Evolutionary conservation across 805 yeast genomes (phyloP).

Genomic region (Osmozyma mogii): DNA sequence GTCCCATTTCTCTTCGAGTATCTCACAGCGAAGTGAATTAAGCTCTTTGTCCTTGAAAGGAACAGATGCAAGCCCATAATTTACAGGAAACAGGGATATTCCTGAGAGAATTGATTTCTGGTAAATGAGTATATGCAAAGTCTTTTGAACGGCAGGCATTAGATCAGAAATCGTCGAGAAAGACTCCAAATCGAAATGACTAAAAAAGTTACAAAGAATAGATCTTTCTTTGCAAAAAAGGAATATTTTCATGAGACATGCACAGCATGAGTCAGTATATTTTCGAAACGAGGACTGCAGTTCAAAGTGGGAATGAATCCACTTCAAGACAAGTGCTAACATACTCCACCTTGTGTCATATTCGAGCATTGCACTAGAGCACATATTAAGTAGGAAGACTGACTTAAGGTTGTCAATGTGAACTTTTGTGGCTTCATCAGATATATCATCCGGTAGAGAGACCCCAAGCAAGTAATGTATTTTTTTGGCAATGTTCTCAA

Average conservation of each 20-base stretch:
- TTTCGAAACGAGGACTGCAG: conserved; percentile 1
- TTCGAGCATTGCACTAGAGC: conserved; percentile 21
- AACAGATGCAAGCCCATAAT: conserved; percentile 2
- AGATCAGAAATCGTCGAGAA: neutral
- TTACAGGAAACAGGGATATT: neutral
- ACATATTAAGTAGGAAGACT: conserved; percentile 21
- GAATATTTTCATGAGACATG: conserved; percentile 18
- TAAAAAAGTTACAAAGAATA: conserved; percentile 14
- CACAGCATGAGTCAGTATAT: conserved; percentile 4
- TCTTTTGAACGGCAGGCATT: conserved; percentile 7
- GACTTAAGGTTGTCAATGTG: conserved; percentile 20
- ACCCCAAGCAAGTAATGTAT: conserved; percentile 3
- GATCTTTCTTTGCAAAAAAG: conserved; percentile 16
- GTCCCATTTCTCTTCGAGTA: conserved; percentile 1
- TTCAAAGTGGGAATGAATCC: conserved; percentile 17
- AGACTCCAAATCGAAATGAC: conserved; percentile 11
- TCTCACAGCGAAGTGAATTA: conserved; percentile 4
- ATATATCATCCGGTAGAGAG: no score
- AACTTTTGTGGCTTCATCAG: conserved; percentile 1
- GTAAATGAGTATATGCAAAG: conserved; percentile 18
- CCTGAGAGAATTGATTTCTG: conserved; percentile 4
- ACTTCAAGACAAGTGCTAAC: conserved; percentile 18
- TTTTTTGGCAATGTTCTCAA: conserved; percentile 24
- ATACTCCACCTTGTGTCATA: conserved; percentile 18
- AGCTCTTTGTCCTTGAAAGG: conserved; percentile 10